Conservation (phyloP, 495 filamentous ascomycete genomes). For the Xanthoparmelia taractica region DNA sequence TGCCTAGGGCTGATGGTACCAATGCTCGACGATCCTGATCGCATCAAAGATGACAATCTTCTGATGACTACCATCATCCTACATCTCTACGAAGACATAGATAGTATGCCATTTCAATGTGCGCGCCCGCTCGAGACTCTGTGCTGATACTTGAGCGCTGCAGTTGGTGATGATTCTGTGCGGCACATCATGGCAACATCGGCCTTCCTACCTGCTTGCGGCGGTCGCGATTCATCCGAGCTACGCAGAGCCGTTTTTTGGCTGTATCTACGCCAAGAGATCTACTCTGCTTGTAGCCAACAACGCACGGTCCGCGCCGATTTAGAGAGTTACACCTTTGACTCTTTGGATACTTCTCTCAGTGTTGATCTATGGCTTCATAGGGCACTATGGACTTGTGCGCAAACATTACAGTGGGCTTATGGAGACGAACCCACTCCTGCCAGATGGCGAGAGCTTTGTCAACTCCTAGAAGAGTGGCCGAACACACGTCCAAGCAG, state of each 20-base stretch:
- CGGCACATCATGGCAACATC: constrained; percentile 15
- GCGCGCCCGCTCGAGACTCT: not conserved
- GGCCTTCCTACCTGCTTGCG: constrained; percentile 10
- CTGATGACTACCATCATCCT: constrained; percentile 14
- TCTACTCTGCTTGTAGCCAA: constrained; percentile 12
- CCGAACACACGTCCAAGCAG: not conserved
- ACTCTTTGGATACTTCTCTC: constrained; percentile 1
- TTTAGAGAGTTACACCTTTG: constrained; percentile 6
- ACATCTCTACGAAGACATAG: constrained; percentile 15
- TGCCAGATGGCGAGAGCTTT: constrained; percentile 7
- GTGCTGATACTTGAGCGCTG: not conserved
- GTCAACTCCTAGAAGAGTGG: constrained; percentile 9
- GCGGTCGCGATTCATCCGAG: not conserved
- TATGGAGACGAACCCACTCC: constrained; percentile 5
- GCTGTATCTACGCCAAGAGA: constrained; percentile 4
- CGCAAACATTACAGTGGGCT: constrained; percentile 15
- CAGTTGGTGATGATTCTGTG: constrained; percentile 7
- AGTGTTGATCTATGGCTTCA: constrained; percentile 13
- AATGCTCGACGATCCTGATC: constrained; percentile 12
- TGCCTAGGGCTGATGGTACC: constrained; percentile 16
- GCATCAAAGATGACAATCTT: constrained; percentile 16
- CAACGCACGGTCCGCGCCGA: constrained; percentile 14
- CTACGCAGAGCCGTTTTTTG: constrained; percentile 11
- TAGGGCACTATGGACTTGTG: constrained; percentile 15
- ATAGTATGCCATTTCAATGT: not conserved